phyloP scores from a whole-genome alignment of 192 early-diverging fungal genomes.

The Umbelopsis sp. region DNA sequence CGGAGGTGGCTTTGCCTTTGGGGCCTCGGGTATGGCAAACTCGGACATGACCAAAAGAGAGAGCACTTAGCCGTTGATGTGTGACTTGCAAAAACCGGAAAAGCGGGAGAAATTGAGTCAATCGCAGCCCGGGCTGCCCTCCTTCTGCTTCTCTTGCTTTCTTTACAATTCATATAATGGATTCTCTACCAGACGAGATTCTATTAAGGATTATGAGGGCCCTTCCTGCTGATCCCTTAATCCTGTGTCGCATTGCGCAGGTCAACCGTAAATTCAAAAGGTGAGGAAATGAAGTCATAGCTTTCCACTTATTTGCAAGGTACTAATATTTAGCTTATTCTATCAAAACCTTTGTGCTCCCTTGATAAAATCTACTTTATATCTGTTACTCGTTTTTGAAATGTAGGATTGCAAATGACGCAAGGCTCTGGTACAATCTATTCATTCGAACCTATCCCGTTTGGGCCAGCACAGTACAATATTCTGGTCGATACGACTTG shows the following conservation, averaged over 20 bases:
- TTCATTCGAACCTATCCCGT: conserved; percentile 21
- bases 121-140: conserved; percentile 2
- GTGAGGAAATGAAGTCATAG: conserved; percentile 5
- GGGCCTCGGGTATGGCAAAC: conserved; percentile 26
- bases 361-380: neutral
- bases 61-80: neutral
- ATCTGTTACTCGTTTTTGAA: neutral
- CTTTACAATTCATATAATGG: conserved; percentile 1
- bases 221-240: conserved; percentile 11
- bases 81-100: conserved; percentile 10
- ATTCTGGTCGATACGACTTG: conserved; percentile 4
- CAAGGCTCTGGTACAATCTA: conserved; percentile 33
- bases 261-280: conserved; percentile 15
- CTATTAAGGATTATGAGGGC: conserved; percentile 18
- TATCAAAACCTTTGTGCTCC: neutral
- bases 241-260: conserved; percentile 7
- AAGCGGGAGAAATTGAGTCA: conserved; percentile 9
- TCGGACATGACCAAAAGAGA: conserved; percentile 16
- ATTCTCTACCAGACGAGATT: conserved; percentile 27
- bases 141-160: neutral
- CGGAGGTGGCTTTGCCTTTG: conserved; percentile 20
- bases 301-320: neutral
- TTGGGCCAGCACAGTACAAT: conserved; percentile 28
- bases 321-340: neutral
- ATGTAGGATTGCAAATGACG: conserved; percentile 31